A percentile compares a stretch with the other conserved stretches of the same genome.
phyloP scores from a whole-genome alignment of 768 basidiomycete species.

The Tylopilus vinaceipallidus region DNA sequence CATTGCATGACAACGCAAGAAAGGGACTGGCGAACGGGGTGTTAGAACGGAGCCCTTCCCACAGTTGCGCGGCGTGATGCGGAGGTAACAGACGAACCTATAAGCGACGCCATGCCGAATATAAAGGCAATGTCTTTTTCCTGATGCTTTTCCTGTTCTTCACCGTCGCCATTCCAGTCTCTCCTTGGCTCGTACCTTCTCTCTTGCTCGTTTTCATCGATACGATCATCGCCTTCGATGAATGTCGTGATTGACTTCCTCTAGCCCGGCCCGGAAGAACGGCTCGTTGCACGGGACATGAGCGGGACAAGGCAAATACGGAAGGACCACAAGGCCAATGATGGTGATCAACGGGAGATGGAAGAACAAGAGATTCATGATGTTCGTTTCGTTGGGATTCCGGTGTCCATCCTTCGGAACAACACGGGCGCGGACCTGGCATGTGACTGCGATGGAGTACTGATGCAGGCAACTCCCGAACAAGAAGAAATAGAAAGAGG shows the following conservation, averaged over 20 bases:
- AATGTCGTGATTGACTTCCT: neutral
- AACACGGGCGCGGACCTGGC: neutral
- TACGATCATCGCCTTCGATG: neutral
- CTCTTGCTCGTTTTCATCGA: neutral
- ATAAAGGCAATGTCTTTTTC: neutral
- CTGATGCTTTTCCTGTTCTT: neutral
- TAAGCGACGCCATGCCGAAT: constrained; percentile 8
- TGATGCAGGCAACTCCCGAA: neutral
- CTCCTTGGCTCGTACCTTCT: neutral
- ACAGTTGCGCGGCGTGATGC: neutral
- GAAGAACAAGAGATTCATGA: too few species aligned
- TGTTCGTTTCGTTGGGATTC: neutral
- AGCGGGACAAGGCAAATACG: neutral
- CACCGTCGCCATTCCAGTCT: neutral
- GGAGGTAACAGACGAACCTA: neutral
- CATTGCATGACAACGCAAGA: neutral
- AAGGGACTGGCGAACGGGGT: neutral
- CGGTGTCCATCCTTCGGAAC: constrained; percentile 2
- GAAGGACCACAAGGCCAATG: neutral
- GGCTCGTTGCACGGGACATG: too few species aligned
- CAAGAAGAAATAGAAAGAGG: neutral
- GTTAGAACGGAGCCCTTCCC: constrained; percentile 10
- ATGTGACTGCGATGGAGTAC: neutral
- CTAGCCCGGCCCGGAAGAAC: neutral
- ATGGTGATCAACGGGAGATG: neutral